phyloP scores from a whole-genome alignment of 305 asterid genomes.

The Fraxinus paxiana region DNA sequence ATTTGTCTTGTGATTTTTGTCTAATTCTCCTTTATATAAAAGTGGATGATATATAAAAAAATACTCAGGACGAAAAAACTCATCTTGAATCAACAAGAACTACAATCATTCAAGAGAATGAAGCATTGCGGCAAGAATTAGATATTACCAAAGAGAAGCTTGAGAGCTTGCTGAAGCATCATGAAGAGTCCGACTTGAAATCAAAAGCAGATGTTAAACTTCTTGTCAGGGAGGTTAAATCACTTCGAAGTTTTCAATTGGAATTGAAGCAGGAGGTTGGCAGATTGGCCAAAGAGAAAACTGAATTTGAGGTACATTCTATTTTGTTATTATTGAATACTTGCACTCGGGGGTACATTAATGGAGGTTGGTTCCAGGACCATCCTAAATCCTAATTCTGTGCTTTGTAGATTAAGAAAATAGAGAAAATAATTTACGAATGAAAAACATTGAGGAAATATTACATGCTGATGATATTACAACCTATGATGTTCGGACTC shows the following conservation, averaged over 20 bases:
- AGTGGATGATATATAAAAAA: slow-evolving; percentile 9
- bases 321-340: background rate
- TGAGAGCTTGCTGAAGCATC: slow-evolving; percentile 38
- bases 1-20: slow-evolving; percentile 11
- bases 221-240: slow-evolving; percentile 59
- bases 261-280: slow-evolving; percentile 53
- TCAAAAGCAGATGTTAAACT: slow-evolving; percentile 51
- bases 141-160: slow-evolving; percentile 49
- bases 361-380: background rate
- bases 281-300: slow-evolving; percentile 42
- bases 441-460: background rate
- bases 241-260: slow-evolving; percentile 53
- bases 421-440: background rate
- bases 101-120: slow-evolving; percentile 39
- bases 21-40: background rate
- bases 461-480: background rate
- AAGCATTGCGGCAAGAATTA: slow-evolving; percentile 42
- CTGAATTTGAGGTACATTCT: slow-evolving; percentile 41
- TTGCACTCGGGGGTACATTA: background rate
- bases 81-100: slow-evolving; percentile 33
- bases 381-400: background rate
- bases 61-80: slow-evolving; percentile 41
- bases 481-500: no score
- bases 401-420: background rate
- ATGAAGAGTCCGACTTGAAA: slow-evolving; percentile 43